phyloP scores from a whole-genome alignment of 371 early-diverging fungal genomes.

The Mortierella sp. region DNA sequence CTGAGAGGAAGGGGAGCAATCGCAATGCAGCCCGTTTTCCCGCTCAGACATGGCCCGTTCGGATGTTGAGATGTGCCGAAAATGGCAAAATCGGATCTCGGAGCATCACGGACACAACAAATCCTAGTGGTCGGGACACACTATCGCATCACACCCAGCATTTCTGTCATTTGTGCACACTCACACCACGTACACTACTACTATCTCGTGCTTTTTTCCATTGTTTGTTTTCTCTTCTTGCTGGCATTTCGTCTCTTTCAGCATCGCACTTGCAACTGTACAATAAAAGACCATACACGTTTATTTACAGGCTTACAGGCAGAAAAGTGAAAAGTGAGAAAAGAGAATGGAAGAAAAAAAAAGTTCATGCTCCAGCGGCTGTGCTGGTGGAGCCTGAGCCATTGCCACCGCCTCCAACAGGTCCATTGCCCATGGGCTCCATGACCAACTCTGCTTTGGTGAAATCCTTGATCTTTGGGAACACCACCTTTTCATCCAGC shows the following conservation, averaged over 20 bases:
- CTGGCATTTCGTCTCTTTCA: not conserved
- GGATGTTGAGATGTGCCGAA: no score
- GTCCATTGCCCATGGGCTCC: conserved; percentile 29
- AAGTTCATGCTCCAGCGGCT: conserved; percentile 35
- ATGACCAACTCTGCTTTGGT: conserved; percentile 79
- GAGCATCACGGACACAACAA: conserved; percentile 25
- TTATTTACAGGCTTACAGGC: no score
- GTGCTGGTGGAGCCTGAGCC: conserved; percentile 33
- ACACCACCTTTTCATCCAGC: conserved; percentile 80
- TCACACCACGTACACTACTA: not conserved
- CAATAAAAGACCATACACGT: not conserved
- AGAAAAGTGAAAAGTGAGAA: not conserved
- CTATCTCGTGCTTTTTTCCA: not conserved
- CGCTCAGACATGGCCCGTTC: no score
- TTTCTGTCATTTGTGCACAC: not conserved
- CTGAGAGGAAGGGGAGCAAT: no score
- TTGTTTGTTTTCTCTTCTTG: not conserved
- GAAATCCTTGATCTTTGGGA: conserved; percentile 88
- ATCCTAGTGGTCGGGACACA: not conserved
- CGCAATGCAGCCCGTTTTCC: no score
- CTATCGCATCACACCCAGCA: not conserved
- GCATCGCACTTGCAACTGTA: not conserved
- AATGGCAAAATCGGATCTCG: conserved; percentile 22
- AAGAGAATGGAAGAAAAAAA: not conserved
- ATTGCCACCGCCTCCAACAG: conserved; percentile 21